Evolutionary conservation across 2,329 filamentous ascomycete genomes (phyloP), one percentile per base, ranked within the genome.

Genomic region (Incumbomyces lentus): DNA sequence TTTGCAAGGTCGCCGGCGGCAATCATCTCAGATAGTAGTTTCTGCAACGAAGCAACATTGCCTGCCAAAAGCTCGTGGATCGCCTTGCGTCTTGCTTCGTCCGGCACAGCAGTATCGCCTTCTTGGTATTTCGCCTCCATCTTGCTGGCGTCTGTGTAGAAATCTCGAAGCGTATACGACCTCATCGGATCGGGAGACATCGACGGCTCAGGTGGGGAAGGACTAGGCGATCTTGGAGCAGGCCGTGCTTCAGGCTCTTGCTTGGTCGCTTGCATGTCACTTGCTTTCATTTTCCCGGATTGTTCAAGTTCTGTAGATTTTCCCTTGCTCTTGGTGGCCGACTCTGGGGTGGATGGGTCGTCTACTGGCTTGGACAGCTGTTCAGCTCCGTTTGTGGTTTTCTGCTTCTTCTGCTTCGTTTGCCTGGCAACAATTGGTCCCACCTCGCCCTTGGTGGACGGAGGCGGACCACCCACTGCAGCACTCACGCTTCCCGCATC

Each of bases 391-490:
- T 37, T 36, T 2, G 47, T 16, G 12, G 49, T 32, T 44, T 48
- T 49, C 40, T 40, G 46, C 38, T 49, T 72, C 60, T 71, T 73
- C 18, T 69, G 68, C 53, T 73, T 82, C 57, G 79, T 79, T 63
- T 81, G 81, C 35, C 79, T 68, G 17, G 76, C 76, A 48, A 81
- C 63, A 36, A 82, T 81, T 0, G 79, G 78, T 37, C 76, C 79
- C 19, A 68, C 61, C 52, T 79, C 76, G 51, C 78, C 74, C 7
- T 63, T 58, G 3, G 59, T 47, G 16, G 55, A 49, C 18, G 49
- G 48, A 7, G 48, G 41, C 3, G 52, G 36, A 7, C 60, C 59
- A 13, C 47, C 50, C n/a, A 52, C 47, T 8, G 51, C 48, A 48
- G 62, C 57, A 18, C 14, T 31, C 7, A 45, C 34, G 38, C 42